Base-by-base conservation (phyloP, 768 basidiomycete genomes). In the Termitomyces sp. region DNA sequence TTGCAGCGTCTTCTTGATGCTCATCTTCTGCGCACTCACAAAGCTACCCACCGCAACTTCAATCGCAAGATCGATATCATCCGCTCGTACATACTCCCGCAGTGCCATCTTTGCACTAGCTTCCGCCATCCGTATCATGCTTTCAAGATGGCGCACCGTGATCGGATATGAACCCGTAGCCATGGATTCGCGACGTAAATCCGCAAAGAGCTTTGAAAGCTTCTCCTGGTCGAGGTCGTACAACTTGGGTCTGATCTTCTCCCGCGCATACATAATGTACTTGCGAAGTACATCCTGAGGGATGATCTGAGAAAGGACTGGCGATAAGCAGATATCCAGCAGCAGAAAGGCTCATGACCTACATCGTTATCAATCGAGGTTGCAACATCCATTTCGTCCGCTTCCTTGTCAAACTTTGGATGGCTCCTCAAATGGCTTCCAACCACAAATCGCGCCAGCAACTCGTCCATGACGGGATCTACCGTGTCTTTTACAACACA, bases 131-230 rank as follows among this genome's bases (percentile, higher is more conserved):
- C 97, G 88, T 72, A 99, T 98, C 91, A 97, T 97, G 68, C 94
- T 96, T 74, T 99, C 97, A 57, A 99, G 73, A 67, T 98, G 97
- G 55, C 97, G 91, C 48, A 98, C 89, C 9, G 97, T 99, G 68
- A 99, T 97, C 2, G 97, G 97, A 73, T 92, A 97, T 21, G 96
- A 98, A n/a, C 96, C 96, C 2, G 97, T 99, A 19, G 94, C 94
- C 64, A 94, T 78, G 5, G 96, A 98, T 69, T 99, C 97, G 60
- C 94, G 88, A 35, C 97, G 88, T 30, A 99, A 80, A 69, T 99
- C 97, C 21, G 92, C 88, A 70, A 97, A 99, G 42, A 99, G 82
- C n/a, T 86, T 80, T 6, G 94, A 79, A 23, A 98, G 81, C 73
- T 98, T 98, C 67, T 98, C 94, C 67, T 94, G 91, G 70, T 99